Base-by-base conservation (phyloP, 768 basidiomycete species). In the Lactarius evosmus region DNA sequence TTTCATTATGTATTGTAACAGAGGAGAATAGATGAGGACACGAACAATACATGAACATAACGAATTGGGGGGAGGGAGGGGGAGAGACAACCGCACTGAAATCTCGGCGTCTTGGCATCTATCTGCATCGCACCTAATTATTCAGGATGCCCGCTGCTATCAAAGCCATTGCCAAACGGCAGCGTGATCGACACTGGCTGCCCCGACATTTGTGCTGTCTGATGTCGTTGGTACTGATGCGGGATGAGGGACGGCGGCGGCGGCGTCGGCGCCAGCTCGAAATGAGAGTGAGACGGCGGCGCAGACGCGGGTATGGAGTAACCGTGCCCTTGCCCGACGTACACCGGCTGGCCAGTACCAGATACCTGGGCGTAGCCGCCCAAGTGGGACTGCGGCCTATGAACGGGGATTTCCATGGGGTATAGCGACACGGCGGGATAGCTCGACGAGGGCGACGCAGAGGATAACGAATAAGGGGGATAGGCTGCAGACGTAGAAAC, bases 221-320 rank as follows among this genome's bases (percentile, higher is more conserved):
- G 59, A 7, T 56, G 49, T 38, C 55, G 25, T 2, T 16, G 46
- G 27, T 52, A 61, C 19, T 49, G 55, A 30, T 65, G 63, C 36
- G 55, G 63, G 12, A 38, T 1, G 22, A 56, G 54, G 8, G 59
- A 29, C 6, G 54, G 55, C 14, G 32, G 38, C 2, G 64, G 59
- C 0, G 60, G 60, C 7, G 63, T 60, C 38, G 64, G 55, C 40
- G 59, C 60, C 17, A 65, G 64, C 36, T 57, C 64, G 16, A 65
- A 65, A 53, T 65, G 64, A 19, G 59, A 41, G n/a, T 65, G 64
- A 51, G 64, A 60, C 16, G 64, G 64, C 29, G 64, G 64, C 49
- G 64, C 64, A 44, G 64, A 65, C 27, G 64, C 32, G 14, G 64
- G 59, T 51, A 65, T 52, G 17, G 55, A 40, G 16, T 56, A 65